Evolutionary conservation across 1,139 yeast genomes (phyloP).

Genomic region (Spencermartinsiella ligniputridi): DNA sequence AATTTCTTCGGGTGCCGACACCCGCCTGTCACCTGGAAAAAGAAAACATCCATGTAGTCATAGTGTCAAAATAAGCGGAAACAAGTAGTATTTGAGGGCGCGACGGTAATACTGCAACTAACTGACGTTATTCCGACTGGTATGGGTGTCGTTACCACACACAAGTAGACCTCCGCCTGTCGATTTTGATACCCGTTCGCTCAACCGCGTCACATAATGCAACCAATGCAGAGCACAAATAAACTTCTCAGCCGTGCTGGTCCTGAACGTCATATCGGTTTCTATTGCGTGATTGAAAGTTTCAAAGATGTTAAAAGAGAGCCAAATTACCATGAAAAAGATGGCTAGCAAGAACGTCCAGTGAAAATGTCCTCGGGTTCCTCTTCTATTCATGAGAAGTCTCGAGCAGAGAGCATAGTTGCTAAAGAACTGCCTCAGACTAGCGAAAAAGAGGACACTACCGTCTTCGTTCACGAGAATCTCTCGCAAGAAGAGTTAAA

Average conservation of each 20-base stretch:
- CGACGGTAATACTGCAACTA: too few species aligned
- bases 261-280: not conserved
- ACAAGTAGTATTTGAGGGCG: too few species aligned
- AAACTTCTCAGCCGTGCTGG: not conserved
- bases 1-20: too few species aligned
- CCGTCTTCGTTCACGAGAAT: slow-evolving; percentile 3
- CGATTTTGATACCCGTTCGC: too few species aligned
- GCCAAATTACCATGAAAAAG: not conserved
- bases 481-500: slow-evolving; percentile 3
- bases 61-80: too few species aligned
- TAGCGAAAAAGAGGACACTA: too few species aligned
- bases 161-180: too few species aligned
- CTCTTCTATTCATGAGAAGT: not conserved
- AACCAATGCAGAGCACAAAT: not conserved
- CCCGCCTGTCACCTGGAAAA: too few species aligned
- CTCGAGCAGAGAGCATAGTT: not conserved
- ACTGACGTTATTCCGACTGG: too few species aligned
- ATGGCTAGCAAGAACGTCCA: not conserved
- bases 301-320: not conserved
- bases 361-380: not conserved
- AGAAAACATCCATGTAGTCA: too few species aligned
- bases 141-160: too few species aligned
- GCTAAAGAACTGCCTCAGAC: not conserved
- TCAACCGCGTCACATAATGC: too few species aligned
- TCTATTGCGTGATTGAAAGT: not conserved